A percentile compares a stretch with the other conserved stretches of the same genome.
Evolutionary conservation across 1,284 basidiomycete species (phyloP).

Genomic region (Retiboletus flavoniger): DNA sequence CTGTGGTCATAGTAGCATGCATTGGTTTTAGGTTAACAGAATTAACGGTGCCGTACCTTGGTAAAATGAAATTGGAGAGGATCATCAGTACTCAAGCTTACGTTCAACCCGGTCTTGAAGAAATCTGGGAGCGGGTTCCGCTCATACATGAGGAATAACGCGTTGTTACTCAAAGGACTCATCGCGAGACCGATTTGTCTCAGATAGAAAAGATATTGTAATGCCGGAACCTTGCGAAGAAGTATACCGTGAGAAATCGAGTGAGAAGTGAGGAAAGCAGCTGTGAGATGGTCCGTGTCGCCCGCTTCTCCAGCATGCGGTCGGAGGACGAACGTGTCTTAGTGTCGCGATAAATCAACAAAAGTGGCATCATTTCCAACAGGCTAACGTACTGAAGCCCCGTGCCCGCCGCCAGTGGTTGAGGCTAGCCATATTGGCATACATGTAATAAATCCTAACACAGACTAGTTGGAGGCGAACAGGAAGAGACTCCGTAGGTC

Average conservation of each 20-base stretch:
- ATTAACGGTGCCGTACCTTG: slow-evolving; percentile 52
- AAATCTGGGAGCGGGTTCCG: slow-evolving; percentile 97
- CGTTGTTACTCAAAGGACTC: slow-evolving; percentile 98
- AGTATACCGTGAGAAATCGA: slow-evolving; percentile 99
- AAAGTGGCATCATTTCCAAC: neutral
- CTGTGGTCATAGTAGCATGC: slow-evolving; percentile 38
- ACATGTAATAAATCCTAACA: slow-evolving; percentile 94
- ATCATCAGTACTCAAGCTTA: slow-evolving; percentile 95
- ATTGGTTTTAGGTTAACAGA: neutral
- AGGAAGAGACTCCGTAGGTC: neutral
- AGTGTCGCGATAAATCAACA: slow-evolving; percentile 32
- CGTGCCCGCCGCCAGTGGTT: slow-evolving; percentile 88
- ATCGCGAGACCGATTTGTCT: slow-evolving; percentile 98
- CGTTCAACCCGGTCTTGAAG: slow-evolving; percentile 95
- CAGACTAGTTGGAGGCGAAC: neutral
- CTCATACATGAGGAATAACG: slow-evolving; percentile 95
- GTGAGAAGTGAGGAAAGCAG: slow-evolving; percentile 94
- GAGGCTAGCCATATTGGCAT: slow-evolving; percentile 91
- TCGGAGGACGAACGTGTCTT: slow-evolving; percentile 94
- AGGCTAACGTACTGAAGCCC: slow-evolving; percentile 78
- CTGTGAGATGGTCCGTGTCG: slow-evolving; percentile 95
- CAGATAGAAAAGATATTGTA: slow-evolving; percentile 93
- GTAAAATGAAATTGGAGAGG: slow-evolving; percentile 96
- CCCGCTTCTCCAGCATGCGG: slow-evolving; percentile 98
- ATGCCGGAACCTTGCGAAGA: slow-evolving; percentile 93